Base-by-base conservation (phyloP, 1,139 yeast genomes). In the Meyerozyma sp. region DNA sequence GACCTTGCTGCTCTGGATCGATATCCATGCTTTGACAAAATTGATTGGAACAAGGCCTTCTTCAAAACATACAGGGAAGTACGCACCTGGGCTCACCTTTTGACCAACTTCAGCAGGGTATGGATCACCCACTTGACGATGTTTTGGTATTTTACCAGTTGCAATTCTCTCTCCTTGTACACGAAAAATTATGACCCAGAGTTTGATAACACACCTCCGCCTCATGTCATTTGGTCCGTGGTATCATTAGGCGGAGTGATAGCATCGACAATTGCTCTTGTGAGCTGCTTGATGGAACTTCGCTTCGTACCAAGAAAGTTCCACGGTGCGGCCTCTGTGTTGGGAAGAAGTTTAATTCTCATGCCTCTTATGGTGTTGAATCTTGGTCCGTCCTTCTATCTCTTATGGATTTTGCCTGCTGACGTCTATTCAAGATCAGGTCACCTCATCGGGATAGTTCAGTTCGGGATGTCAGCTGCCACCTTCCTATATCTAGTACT, bases 101-200 rank as follows among this genome's bases (percentile, higher is more conserved):
- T 84, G 1, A 82, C 89, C 3, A 87, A 88, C 57, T 88, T 87
- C 60, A 85, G 82, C 58, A 68, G 96, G 46, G 80, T 88, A 29
- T 88, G 96, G 95, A 81, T 86, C 32, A 81, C 88, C 41, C 96
- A 89, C 57, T 62, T 82, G 6, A 73, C 88, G 0, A 72, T 84
- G 45, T 89, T 82, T 62, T 88, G 96, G 96, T 86, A 81, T 56
- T 87, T 82, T 55, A 85, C 94, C 0, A 71, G 84, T 36, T 83
- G 83, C 59, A 87, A 88, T 59, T 76, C 95, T 0, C 90, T 95
- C 0, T 73, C 90, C 0, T 64, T 89, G 18, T 89, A 86, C 61
- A 87, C 95, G 1, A 67, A 66, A 41, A 63, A 79, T 45, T 87
- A 84, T 56, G 59, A 64, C 40, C 84, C 81, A 45, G 58, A 75